phyloP scores from a whole-genome alignment of 2,329 filamentous ascomycete genomes.

The Trichoderma koningiopsis region DNA sequence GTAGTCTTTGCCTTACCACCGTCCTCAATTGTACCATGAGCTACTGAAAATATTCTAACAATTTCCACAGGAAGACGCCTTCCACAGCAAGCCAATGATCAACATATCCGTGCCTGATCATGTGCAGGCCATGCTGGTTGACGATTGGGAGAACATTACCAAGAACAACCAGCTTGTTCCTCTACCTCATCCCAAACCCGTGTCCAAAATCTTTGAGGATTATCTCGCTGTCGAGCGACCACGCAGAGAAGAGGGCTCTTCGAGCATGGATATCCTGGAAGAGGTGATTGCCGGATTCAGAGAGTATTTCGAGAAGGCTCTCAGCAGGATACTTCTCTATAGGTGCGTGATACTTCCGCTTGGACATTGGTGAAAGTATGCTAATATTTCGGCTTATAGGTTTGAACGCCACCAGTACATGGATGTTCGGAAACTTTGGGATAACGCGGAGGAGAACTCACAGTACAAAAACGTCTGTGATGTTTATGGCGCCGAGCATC shows the following conservation, averaged over 20 bases:
- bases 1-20: background rate
- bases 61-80: slow-evolving; percentile 74
- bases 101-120: slow-evolving; percentile 85
- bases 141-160: slow-evolving; percentile 98
- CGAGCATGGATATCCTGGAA: slow-evolving; percentile 82
- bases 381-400: slow-evolving; percentile 46
- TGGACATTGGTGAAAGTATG: background rate
- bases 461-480: slow-evolving; percentile 74
- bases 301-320: slow-evolving; percentile 90
- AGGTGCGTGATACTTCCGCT: slow-evolving; percentile 47
- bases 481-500: slow-evolving; percentile 90
- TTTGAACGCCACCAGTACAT: slow-evolving; percentile 91
- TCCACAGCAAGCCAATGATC: slow-evolving; percentile 80
- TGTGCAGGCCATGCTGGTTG: slow-evolving; percentile 88
- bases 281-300: slow-evolving; percentile 84
- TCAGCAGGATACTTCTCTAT: slow-evolving; percentile 89
- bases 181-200: slow-evolving; percentile 75
- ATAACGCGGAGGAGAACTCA: slow-evolving; percentile 61
- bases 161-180: slow-evolving; percentile 91
- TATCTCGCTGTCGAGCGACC: slow-evolving; percentile 73
- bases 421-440: slow-evolving; percentile 72
- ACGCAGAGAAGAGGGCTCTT: slow-evolving; percentile 65
- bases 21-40: background rate
- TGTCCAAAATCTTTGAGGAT: slow-evolving; percentile 76
- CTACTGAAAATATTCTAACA: slow-evolving; percentile 28